A percentile compares a stretch with the other conserved stretches of the same genome.
Conservation (phyloP, 345 rosid genomes). For the Euphorbia lathyris region DNA sequence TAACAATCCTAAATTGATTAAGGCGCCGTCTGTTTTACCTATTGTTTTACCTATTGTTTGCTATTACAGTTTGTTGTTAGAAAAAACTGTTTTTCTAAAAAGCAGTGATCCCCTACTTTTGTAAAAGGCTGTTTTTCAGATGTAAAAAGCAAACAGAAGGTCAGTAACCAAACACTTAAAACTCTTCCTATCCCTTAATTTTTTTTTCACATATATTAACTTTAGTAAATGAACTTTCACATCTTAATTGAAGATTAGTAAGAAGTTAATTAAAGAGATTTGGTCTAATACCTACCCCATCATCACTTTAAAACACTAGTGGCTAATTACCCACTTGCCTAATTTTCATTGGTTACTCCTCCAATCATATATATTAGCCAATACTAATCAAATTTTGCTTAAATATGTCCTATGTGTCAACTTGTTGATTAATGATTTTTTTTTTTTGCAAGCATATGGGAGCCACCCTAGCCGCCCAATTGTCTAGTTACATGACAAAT, state of each 20-base stretch:
- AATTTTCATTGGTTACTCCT: background rate
- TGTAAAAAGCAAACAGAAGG: too few relatives aligned
- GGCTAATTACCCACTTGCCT: constrained; percentile 17
- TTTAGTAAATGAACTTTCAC: background rate
- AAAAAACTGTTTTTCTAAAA: too few relatives aligned
- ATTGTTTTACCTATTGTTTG: too few relatives aligned
- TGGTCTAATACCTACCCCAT: constrained; percentile 13
- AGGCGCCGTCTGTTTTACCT: too few relatives aligned
- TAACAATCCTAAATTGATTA: too few relatives aligned
- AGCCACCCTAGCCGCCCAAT: constrained; percentile 42
- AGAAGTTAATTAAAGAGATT: constrained; percentile 16
- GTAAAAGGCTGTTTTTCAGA: too few relatives aligned
- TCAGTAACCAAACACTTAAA: too few relatives aligned
- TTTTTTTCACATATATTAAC: too few relatives aligned
- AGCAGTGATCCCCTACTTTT: too few relatives aligned
- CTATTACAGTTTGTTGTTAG: too few relatives aligned
- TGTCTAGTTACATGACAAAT: constrained; percentile 36
- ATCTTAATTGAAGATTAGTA: background rate
- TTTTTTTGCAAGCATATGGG: background rate
- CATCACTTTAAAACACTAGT: constrained; percentile 4
- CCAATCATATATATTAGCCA: constrained; percentile 4
- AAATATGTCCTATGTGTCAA: background rate
- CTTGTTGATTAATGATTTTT: background rate
- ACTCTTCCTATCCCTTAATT: too few relatives aligned
- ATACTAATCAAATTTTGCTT: too few relatives aligned